Evolutionary conservation across 345 rosid species (phyloP).

Genomic region (Brassica carinata): DNA sequence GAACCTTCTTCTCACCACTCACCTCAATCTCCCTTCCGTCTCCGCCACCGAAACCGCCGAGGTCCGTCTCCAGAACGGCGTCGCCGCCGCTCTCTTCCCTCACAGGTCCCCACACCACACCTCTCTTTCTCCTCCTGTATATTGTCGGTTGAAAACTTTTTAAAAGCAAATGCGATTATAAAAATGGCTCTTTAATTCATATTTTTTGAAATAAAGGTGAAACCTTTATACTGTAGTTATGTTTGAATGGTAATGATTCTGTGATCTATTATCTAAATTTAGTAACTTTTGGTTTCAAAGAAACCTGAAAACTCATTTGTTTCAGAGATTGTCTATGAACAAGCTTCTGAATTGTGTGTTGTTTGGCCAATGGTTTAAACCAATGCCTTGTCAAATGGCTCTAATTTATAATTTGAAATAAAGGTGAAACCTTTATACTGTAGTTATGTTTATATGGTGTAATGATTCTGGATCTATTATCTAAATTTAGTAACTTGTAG

Average conservation of each 20-base stretch:
- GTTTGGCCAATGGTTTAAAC: no score
- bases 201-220: neutral
- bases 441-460: conserved; percentile 22
- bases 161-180: neutral
- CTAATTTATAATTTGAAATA: neutral
- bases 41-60: conserved; percentile 74
- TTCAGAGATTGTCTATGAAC: no score
- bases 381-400: no score
- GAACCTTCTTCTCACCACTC: conserved; percentile 83
- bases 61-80: conserved; percentile 77
- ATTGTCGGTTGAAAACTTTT: conserved; percentile 29
- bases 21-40: conserved; percentile 76
- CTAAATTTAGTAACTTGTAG: conserved; percentile 25
- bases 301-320: no score
- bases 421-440: conserved; percentile 24
- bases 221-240: conserved; percentile 3
- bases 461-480: conserved; percentile 27
- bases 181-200: conserved; percentile 19
- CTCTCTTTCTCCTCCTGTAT: neutral
- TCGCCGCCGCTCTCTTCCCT: conserved; percentile 71
- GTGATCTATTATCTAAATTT: conserved; percentile 26
- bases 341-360: no score
- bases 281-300: conserved; percentile 19
- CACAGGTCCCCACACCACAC: conserved; percentile 56
- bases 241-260: conserved; percentile 27